Percentiles rank a stretch among this genome's conserved stretches.
Evolutionary conservation across 148 eudicot species (phyloP).

Genomic region (Vaccinium macrocarpon): DNA sequence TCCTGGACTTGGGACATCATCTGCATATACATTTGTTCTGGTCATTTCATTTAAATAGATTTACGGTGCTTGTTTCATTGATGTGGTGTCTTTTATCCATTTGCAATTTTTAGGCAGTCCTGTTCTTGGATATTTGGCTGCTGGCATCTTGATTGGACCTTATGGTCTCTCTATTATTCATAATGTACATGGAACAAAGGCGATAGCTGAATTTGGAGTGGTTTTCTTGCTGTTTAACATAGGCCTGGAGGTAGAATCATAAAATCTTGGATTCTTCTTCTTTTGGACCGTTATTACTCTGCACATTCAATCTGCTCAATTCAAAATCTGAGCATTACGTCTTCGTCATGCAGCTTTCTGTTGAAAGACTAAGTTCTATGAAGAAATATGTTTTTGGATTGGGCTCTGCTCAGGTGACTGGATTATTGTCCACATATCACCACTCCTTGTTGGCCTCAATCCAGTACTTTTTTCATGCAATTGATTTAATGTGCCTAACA

Average conservation of each 20-base stretch:
- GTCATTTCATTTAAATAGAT: background rate
- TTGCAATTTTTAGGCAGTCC: constrained; percentile 79
- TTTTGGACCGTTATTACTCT: background rate
- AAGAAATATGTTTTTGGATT: constrained; percentile 99
- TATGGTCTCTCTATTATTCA: constrained; percentile 97
- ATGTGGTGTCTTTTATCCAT: constrained; percentile 13
- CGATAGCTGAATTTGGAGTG: constrained; percentile 99
- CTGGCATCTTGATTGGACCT: constrained; percentile 99
- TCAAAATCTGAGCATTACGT: constrained; percentile 18
- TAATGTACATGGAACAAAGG: constrained; percentile 95
- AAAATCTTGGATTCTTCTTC: constrained; percentile 18
- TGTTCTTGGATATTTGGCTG: constrained; percentile 95
- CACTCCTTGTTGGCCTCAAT: constrained; percentile 4
- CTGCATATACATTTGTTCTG: background rate
- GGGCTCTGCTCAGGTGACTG: constrained; percentile 93
- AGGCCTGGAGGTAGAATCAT: constrained; percentile 82
- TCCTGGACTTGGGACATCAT: background rate
- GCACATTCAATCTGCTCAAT: constrained; percentile 7
- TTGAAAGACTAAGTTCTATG: constrained; percentile 99
- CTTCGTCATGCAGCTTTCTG: constrained; percentile 70
- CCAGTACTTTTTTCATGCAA: constrained; percentile 1
- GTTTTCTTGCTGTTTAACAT: constrained; percentile 96
- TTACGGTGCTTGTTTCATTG: background rate
- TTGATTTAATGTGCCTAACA: background rate
- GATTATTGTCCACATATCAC: constrained; percentile 3